Base-by-base conservation (phyloP, 2,329 filamentous ascomycete species). In the Cladophialophora immunda region DNA sequence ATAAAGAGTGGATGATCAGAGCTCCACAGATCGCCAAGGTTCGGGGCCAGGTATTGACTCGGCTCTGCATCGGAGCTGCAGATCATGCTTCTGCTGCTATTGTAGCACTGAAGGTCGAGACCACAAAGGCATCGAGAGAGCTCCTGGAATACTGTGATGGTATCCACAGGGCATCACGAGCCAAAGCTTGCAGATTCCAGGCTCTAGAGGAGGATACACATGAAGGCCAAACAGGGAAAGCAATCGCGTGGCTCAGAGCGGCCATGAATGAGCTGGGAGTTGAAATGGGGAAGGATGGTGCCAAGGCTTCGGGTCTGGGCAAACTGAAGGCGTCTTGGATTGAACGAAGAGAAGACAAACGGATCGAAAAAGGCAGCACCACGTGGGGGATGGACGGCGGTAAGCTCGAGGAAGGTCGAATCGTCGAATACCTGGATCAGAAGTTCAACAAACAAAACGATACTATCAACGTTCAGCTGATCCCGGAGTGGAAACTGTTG, bases 1-100 rank as follows among this genome's bases (percentile, higher is more conserved):
- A 94, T 77, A 93, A 87, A 68, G 94, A 98, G 72, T 99, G 94
- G 94, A 98, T 98, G 93, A 96, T 95, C 78, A 92, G 91, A 74
- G 87, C 93, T 0, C 93, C 94, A 0, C 89, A 93, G 58, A 92
- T 97, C 57, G 91, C 93, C 32, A 94, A 94, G 76, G 93, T 97
- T 19, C 89, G 94, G 55, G 93, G 93, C 8, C 90, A 96, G 74
- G 84, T 99, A 1, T 96, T 96, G 75, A 93, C 93, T 1, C 86
- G 94, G 0, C 83, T 98, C 7, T 98, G 93, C 76, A 85, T 98
- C 11, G 92, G 93, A 0, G 92, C 94, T 0, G 90, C 92, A 0
- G 94, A 97, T 72, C 94, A 98, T 78, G 93, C 94, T 0, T 87
- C 89, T 29, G 89, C 91, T 76, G 92, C 93, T 1, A 78, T 80